A percentile compares a stretch with the other conserved stretches of the same genome.
These are phyloP conservation scores for Apophysomyces ossiformis DNA, from an alignment of 371 early-diverging fungal species.

Conservation along the genomic window DNA sequence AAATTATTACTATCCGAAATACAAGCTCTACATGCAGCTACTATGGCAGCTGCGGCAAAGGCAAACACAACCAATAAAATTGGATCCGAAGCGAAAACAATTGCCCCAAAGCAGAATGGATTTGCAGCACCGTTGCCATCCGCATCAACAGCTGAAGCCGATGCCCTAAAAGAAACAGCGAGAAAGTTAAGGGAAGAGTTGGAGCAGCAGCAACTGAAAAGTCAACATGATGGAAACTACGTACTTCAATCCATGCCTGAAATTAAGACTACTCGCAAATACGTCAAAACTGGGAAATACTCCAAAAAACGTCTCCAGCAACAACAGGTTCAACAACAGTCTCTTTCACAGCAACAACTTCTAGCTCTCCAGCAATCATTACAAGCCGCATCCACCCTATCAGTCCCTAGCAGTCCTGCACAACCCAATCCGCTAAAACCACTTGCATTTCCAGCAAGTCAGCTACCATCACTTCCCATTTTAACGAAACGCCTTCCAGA, in stretches of 20 bases:
- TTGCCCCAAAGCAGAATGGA: constrained; percentile 37
- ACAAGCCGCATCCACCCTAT: constrained; percentile 21
- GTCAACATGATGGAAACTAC: constrained; percentile 16
- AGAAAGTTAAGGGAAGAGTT: constrained; percentile 43
- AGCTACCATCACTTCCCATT: constrained; percentile 32
- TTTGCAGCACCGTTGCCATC: constrained; percentile 33
- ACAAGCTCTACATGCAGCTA: constrained; percentile 57
- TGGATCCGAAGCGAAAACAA: constrained; percentile 25
- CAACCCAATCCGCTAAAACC: constrained; percentile 13
- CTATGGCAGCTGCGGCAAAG: constrained; percentile 51
- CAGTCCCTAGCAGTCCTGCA: constrained; percentile 11
- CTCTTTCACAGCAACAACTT: constrained; percentile 36
- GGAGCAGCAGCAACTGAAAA: constrained; percentile 30
- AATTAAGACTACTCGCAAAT: constrained; percentile 60
- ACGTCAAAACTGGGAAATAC: constrained; percentile 69
- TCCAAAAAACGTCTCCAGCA: constrained; percentile 58
- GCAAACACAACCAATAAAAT: constrained; percentile 27
- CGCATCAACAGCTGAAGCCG: constrained; percentile 42
- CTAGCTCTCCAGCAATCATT: constrained; percentile 36
- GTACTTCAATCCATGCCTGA: constrained; percentile 17
- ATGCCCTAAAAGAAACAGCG: constrained; percentile 44
- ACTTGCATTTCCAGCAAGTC: constrained; percentile 15
- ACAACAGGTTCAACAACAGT: constrained; percentile 29
- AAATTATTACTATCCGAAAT: constrained; percentile 56
- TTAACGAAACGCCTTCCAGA: constrained; percentile 51